Conservation (phyloP, 2,329 filamentous ascomycete genomes). For the Alternaria burnsii region DNA sequence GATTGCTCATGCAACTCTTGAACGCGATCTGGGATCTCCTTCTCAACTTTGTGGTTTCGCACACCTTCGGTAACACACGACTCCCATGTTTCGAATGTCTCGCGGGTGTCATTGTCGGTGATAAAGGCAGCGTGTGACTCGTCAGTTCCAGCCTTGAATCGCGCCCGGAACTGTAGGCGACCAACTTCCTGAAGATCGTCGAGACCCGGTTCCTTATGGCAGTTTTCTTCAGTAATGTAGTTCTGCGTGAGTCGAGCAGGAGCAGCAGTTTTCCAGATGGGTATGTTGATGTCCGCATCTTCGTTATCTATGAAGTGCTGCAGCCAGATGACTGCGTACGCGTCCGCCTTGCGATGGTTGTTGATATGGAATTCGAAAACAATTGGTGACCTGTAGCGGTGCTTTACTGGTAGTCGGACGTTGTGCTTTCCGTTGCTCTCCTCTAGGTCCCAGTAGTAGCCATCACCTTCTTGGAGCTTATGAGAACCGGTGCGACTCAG, state of each 20-base stretch:
- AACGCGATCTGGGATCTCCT: conserved; percentile 76
- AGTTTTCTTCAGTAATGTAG: conserved; percentile 85
- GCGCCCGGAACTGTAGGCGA: conserved; percentile 78
- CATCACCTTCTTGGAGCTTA: conserved; percentile 66
- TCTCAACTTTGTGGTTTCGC: conserved; percentile 72
- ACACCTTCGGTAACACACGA: conserved; percentile 90
- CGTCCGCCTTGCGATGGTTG: conserved; percentile 74
- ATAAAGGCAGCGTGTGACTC: conserved; percentile 85
- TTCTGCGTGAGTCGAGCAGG: conserved; percentile 84
- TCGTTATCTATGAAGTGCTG: conserved; percentile 84
- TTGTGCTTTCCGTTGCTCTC: conserved; percentile 60
- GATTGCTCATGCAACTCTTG: conserved; percentile 83
- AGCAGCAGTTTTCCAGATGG: conserved; percentile 85
- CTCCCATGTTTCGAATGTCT: conserved; percentile 95
- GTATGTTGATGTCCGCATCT: conserved; percentile 80
- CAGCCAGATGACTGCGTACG: conserved; percentile 85
- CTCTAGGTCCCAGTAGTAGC: conserved; percentile 67
- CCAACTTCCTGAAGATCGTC: conserved; percentile 81
- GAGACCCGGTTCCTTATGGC: conserved; percentile 72
- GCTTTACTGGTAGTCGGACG: conserved; percentile 85
- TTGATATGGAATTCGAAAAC: conserved; percentile 84
- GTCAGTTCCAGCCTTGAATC: conserved; percentile 91
- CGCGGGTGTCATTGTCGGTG: conserved; percentile 84
- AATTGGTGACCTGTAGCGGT: conserved; percentile 87
- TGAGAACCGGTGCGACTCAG: conserved; percentile 71